phyloP scores from a whole-genome alignment of 2,329 filamentous ascomycete genomes.

The Fusarium mangiferae region DNA sequence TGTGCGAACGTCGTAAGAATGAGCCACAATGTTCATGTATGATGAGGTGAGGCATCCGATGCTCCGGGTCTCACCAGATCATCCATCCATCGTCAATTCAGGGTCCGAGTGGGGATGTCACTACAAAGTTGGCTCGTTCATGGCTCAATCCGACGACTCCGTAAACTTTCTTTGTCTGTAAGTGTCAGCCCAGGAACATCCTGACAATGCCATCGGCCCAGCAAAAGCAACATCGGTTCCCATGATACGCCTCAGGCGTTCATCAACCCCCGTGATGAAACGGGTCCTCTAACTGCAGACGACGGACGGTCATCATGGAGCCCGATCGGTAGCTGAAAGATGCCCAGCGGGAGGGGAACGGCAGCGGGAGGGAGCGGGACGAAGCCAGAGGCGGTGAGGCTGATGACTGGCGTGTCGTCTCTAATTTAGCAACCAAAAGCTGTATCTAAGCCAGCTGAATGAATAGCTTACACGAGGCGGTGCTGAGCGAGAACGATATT shows the following conservation, averaged over 20 bases:
- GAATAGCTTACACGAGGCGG: constrained; percentile 23
- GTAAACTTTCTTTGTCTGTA: neutral
- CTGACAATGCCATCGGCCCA: constrained; percentile 21
- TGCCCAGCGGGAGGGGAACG: constrained; percentile 42
- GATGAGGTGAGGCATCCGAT: constrained; percentile 19
- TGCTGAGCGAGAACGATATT: constrained; percentile 20
- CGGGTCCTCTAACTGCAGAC: constrained; percentile 11
- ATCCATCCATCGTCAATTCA: constrained; percentile 16
- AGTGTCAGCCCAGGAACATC: constrained; percentile 29
- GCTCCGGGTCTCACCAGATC: constrained; percentile 3
- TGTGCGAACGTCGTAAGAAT: constrained; percentile 5
- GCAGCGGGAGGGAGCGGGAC: constrained; percentile 44
- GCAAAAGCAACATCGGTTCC: constrained; percentile 22
- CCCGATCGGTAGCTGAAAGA: constrained; percentile 34
- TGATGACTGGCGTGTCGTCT: constrained; percentile 33
- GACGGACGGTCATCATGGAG: constrained; percentile 8
- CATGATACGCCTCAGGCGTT: constrained; percentile 17
- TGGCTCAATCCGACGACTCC: constrained; percentile 10
- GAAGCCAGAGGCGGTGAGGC: constrained; percentile 44
- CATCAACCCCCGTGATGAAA: constrained; percentile 23
- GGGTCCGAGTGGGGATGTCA: constrained; percentile 30
- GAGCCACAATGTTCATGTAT: constrained; percentile 17
- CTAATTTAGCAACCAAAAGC: constrained; percentile 15
- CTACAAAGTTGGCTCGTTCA: constrained; percentile 2
- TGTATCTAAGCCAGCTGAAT: constrained; percentile 25